Percentiles rank a stretch among this genome's conserved stretches.
phyloP scores from a whole-genome alignment of 345 rosid species.

The Gossypium raimondii region DNA sequence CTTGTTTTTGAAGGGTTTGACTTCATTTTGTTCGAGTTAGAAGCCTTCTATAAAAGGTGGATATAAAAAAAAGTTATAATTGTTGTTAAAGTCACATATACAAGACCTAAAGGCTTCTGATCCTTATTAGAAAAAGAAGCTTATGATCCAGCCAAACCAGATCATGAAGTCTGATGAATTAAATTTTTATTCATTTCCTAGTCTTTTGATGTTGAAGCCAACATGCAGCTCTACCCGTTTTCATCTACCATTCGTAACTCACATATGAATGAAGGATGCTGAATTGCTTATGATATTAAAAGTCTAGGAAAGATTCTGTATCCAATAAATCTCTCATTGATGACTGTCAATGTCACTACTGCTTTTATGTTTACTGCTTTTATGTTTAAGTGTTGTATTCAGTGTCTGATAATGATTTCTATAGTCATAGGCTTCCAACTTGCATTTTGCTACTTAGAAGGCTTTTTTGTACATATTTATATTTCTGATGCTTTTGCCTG shows the following conservation, averaged over 20 bases:
- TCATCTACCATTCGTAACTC: not conserved
- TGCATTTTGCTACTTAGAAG: not conserved
- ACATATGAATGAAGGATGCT: not conserved
- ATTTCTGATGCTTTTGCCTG: conserved; percentile 1
- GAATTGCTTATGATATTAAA: not conserved
- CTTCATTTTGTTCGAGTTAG: not conserved
- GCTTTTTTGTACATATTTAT: not conserved
- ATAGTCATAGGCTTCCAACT: not conserved
- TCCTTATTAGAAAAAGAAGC: conserved; percentile 5
- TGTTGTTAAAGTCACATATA: not conserved
- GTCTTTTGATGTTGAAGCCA: not conserved
- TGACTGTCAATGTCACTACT: not conserved
- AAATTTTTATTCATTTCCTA: not conserved
- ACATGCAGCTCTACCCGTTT: not conserved
- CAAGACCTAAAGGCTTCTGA: not conserved
- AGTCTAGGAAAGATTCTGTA: not conserved
- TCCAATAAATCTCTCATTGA: not conserved
- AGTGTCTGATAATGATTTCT: not conserved
- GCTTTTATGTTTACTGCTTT: conserved; percentile 7
- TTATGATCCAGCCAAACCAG: not conserved
- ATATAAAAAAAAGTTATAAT: not conserved
- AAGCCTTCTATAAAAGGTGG: not conserved
- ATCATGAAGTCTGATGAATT: not conserved
- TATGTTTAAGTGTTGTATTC: conserved; percentile 4
- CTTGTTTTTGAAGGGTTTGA: not conserved